Conservation (phyloP, 352 stramenopile genomes). For the Aphanomyces invadans region DNA sequence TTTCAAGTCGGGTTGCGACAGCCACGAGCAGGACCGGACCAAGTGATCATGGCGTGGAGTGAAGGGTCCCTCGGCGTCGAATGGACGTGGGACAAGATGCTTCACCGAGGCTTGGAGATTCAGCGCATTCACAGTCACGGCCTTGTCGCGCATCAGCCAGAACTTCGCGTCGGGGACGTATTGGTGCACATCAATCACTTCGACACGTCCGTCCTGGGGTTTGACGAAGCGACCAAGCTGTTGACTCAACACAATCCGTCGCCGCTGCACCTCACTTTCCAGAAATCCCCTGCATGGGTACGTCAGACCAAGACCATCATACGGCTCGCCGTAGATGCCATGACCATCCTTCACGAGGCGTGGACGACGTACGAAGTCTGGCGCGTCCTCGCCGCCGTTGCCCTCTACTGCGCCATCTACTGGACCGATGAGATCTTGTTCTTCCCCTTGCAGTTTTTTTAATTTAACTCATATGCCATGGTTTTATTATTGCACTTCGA, state of each 20-base stretch:
- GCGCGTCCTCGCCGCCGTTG: neutral
- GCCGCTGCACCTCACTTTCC: constrained; percentile 79
- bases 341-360: neutral
- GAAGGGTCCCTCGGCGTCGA: neutral
- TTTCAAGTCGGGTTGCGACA: constrained; percentile 46
- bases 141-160: neutral
- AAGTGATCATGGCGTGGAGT: constrained; percentile 4
- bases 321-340: neutral
- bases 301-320: neutral
- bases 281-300: constrained; percentile 24
- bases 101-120: neutral
- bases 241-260: constrained; percentile 69
- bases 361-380: neutral
- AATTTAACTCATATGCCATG: neutral
- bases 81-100: neutral
- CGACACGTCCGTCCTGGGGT: constrained; percentile 84
- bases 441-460: constrained; percentile 9
- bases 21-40: neutral
- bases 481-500: constrained; percentile 1
- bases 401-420: constrained; percentile 12
- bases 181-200: constrained; percentile 86
- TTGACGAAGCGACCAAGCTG: constrained; percentile 73
- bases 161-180: constrained; percentile 78
- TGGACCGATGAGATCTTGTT: constrained; percentile 3
- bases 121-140: neutral